Percentiles rank a stretch among this genome's conserved stretches.
phyloP scores from a whole-genome alignment of 495 filamentous ascomycete genomes.

The Talaromyces ruber region DNA sequence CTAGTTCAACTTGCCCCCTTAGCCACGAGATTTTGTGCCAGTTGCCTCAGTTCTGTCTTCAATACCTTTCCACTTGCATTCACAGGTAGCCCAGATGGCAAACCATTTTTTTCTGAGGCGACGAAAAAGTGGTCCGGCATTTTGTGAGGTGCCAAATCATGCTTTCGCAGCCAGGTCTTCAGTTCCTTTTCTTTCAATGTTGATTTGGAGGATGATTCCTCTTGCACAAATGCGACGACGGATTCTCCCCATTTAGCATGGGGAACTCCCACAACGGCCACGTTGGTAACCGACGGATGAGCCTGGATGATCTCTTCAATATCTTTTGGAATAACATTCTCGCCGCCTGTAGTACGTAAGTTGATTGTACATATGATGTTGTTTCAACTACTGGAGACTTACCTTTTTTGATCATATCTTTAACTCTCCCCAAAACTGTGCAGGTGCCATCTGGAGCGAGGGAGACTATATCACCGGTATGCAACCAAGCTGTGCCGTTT shows the following conservation, averaged over 20 bases:
- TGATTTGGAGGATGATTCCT: not conserved
- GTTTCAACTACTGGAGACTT: not conserved
- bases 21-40: no score
- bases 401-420: not conserved
- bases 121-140: constrained; percentile 50
- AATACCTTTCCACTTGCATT: not conserved
- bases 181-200: not conserved
- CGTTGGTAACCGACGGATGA: not conserved
- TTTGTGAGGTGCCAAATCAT: constrained; percentile 31
- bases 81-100: not conserved
- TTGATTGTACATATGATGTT: not conserved
- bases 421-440: not conserved
- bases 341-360: no score
- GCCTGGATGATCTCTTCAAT: not conserved
- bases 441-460: not conserved
- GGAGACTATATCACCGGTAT: not conserved
- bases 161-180: not conserved
- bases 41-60: not conserved
- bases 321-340: not conserved
- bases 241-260: not conserved
- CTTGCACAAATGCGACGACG: not conserved
- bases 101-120: constrained; percentile 29
- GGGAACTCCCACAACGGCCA: not conserved
- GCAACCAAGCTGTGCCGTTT: not conserved
- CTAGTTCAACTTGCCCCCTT: no score